Evolutionary conservation across 257 asterid genomes (phyloP).

Genomic region (Capsicum pubescens): DNA sequence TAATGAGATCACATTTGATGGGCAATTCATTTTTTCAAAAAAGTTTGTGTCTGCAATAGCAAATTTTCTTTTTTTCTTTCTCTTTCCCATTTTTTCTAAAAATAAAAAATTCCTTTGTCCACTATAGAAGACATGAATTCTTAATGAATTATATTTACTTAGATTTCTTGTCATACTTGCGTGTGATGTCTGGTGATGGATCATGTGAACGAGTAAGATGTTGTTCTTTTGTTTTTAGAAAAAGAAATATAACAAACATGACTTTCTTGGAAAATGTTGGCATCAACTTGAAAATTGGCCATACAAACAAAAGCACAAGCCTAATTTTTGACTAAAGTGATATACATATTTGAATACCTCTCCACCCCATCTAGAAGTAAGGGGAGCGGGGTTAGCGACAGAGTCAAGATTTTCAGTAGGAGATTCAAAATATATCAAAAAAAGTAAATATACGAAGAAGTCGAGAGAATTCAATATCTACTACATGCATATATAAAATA

Average conservation of each 20-base stretch:
- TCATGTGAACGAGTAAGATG: constrained; percentile 35
- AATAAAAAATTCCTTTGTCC: constrained; percentile 23
- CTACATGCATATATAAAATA: background rate
- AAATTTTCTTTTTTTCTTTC: background rate
- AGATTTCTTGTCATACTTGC: constrained; percentile 24
- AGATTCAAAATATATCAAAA: no score
- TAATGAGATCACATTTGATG: constrained; percentile 33
- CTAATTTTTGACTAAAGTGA: constrained; percentile 28
- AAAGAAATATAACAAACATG: constrained; percentile 30
- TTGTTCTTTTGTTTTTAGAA: constrained; percentile 16
- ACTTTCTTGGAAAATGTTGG: constrained; percentile 26
- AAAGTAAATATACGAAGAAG: no score
- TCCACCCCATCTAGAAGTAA: background rate
- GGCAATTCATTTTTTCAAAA: constrained; percentile 17
- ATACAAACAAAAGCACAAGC: constrained; percentile 29
- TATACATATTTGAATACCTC: background rate
- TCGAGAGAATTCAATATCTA: no score
- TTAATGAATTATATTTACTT: constrained; percentile 10
- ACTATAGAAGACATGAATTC: constrained; percentile 27
- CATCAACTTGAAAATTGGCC: background rate
- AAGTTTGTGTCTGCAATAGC: background rate
- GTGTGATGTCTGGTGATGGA: constrained; percentile 32
- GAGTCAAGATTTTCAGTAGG: background rate
- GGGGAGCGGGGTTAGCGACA: no score
- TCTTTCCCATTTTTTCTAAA: background rate